Evolutionary conservation across 1,284 basidiomycete genomes (phyloP), one percentile per base, ranked within the genome.

Genomic region (Anthracocystis walkeri): DNA sequence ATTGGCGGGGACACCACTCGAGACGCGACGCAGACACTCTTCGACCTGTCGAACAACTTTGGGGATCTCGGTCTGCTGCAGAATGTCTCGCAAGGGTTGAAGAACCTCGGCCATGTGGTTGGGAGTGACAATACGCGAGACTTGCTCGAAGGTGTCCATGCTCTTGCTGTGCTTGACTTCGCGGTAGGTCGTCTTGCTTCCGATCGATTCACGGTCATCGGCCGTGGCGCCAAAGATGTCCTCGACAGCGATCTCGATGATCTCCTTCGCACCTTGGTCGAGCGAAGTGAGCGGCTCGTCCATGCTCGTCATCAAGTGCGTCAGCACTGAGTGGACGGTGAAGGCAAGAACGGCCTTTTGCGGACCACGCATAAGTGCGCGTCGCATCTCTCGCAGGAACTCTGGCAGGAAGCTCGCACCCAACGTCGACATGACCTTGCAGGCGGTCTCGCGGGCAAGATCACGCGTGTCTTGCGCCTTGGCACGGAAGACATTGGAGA

Each of bases 161-260:
- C 83, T 84, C 75, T 85, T 85, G 71, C 79, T 82, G 59, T 78
- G 78, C 62, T 78, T 71, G 46, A 85, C 70, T 62, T 85, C 83
- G 42, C 75, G 68, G 35, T 74, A 70, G 33, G 94, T 97, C 18
- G 94, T 96, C 87, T 92, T 94, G 90, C 95, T 97, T 27, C 92
- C 95, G 77, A 96, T 94, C 3, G 91, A 89, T 55, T 91, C 90
- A 0, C 93, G 92, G 81, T 98, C 94, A 84, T 94, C 93, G 11
- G 92, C 93, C 0, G 94, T 95, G 81, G 94, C 91, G 16, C 96
- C 96, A 82, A 98, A 98, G 58, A 98, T 89, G 62, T 98, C 96
- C 82, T 98, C 96, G 0, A 92, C 90, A 2, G 94, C 91, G 38
- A 97, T 87, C 79, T 92, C 90, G 49, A 95, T 91, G 68, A 92